phyloP scores from a whole-genome alignment of 805 yeast species.

The Myxozyma sirexii region DNA sequence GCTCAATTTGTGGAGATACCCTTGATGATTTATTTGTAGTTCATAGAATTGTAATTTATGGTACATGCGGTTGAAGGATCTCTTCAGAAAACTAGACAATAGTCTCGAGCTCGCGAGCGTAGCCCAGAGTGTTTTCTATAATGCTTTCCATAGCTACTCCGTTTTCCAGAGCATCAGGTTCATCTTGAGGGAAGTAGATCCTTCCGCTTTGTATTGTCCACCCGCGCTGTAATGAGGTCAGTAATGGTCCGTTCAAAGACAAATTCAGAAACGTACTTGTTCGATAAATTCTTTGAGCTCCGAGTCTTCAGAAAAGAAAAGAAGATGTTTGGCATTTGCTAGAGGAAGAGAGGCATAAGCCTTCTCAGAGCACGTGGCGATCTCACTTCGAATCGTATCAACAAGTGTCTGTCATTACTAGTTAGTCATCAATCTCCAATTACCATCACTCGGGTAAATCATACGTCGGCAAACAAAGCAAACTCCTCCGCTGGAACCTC shows the following conservation, averaged over 20 bases:
- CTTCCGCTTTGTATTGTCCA: slow-evolving; percentile 61
- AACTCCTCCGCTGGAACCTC: slow-evolving; percentile 68
- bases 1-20: slow-evolving; percentile 68
- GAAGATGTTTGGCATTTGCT: slow-evolving; percentile 76
- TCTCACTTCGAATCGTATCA: slow-evolving; percentile 80
- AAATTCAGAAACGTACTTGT: slow-evolving; percentile 36
- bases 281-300: slow-evolving; percentile 58
- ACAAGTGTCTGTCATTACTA: slow-evolving; percentile 38
- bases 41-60: slow-evolving; percentile 6
- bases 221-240: slow-evolving; percentile 45
- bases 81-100: slow-evolving; percentile 57
- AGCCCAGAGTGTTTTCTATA: slow-evolving; percentile 73
- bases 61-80: neutral
- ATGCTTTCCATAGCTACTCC: slow-evolving; percentile 50
- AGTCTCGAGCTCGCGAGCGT: slow-evolving; percentile 90
- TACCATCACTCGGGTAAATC: neutral
- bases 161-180: slow-evolving; percentile 40
- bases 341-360: slow-evolving; percentile 78
- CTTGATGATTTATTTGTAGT: neutral
- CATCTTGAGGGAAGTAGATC: slow-evolving; percentile 43
- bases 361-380: slow-evolving; percentile 78
- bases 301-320: slow-evolving; percentile 66
- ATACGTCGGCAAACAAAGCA: slow-evolving; percentile 64
- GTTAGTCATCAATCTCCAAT: neutral
- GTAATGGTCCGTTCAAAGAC: neutral